Evolutionary conservation across 2,329 filamentous ascomycete species (phyloP).

Genomic region (Trichoderma breve): DNA sequence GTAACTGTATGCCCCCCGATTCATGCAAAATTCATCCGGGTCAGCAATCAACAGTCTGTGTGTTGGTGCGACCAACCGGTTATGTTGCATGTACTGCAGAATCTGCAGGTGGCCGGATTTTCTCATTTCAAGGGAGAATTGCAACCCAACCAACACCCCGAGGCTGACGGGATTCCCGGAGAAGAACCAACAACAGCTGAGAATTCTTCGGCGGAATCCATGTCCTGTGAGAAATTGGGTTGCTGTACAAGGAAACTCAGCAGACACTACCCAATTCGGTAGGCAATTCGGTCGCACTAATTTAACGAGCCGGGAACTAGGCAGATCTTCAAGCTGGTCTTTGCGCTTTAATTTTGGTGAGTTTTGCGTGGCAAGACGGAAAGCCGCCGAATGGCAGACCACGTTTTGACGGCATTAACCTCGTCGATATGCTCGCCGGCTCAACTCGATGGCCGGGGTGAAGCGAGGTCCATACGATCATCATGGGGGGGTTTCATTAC

Average conservation of each 20-base stretch:
- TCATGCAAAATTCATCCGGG: background rate
- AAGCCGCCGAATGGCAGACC: background rate
- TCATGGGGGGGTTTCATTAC: background rate
- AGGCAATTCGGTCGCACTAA: background rate
- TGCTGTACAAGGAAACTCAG: background rate
- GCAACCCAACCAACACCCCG: background rate
- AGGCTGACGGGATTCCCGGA: background rate
- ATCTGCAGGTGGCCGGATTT: background rate
- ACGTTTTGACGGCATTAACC: background rate
- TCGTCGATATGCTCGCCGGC: background rate
- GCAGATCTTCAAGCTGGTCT: background rate
- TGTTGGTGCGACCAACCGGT: background rate
- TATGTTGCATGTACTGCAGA: background rate
- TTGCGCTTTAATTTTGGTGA: background rate
- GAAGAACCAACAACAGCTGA: background rate
- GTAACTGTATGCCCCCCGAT: background rate
- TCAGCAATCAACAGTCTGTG: background rate
- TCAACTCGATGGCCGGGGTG: background rate
- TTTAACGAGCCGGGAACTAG: background rate
- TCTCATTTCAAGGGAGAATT: background rate
- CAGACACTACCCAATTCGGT: background rate
- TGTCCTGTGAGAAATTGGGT: background rate
- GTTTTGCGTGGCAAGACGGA: background rate
- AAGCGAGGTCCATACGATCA: background rate
- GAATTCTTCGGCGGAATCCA: background rate